A percentile compares a stretch with the other conserved stretches of the same genome.
Conservation (phyloP, 2,329 filamentous ascomycete species). For the Fusarium nematophilum region DNA sequence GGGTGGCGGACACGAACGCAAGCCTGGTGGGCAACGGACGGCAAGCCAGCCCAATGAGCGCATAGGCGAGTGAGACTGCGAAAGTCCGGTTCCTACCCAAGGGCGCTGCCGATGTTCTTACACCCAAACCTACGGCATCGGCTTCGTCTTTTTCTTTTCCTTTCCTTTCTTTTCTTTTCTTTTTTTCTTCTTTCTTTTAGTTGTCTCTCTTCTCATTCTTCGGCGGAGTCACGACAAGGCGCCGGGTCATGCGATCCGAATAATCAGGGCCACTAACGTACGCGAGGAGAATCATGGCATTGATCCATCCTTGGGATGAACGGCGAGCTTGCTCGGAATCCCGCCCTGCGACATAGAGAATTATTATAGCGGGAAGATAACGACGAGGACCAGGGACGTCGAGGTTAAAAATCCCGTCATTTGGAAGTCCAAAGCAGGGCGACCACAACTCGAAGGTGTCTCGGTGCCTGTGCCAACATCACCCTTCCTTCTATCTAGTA, state of each 20-base stretch:
- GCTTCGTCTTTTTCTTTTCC: background rate
- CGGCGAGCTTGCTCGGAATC: background rate
- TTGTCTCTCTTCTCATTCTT: background rate
- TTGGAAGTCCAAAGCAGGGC: too few species aligned
- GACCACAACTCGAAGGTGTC: too few species aligned
- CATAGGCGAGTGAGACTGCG: background rate
- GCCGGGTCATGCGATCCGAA: background rate
- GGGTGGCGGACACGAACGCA: background rate
- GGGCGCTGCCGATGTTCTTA: background rate
- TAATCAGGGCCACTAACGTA: background rate
- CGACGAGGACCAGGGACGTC: constrained; percentile 1
- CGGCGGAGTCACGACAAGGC: background rate
- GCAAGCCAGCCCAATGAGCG: constrained; percentile 1
- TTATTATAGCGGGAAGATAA: background rate
- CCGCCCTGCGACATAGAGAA: background rate
- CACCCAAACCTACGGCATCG: too few species aligned
- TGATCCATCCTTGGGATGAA: background rate
- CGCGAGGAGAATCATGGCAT: background rate
- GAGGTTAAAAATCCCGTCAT: background rate
- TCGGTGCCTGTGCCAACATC: background rate
- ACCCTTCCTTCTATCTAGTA: too few species aligned
- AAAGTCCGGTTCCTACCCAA: constrained; percentile 1
- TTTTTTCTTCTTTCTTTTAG: background rate
- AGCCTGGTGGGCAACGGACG: background rate
- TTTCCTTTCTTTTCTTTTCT: background rate